A percentile compares a stretch with the other conserved stretches of the same genome.
Evolutionary conservation across 345 rosid species (phyloP).

Genomic region (Eucalyptus sp.): DNA sequence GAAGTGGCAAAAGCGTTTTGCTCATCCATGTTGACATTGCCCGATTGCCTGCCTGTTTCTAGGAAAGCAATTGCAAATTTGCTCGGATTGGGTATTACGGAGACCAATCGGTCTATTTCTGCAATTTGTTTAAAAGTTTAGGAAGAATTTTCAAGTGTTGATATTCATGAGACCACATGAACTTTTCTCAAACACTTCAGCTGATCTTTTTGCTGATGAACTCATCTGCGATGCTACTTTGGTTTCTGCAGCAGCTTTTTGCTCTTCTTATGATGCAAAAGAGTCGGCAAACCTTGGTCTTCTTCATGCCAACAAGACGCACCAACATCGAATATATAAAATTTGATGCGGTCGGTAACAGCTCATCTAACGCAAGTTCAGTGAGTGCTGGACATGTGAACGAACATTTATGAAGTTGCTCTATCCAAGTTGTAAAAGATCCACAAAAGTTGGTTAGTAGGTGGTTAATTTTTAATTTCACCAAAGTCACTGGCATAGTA

Average conservation of each 20-base stretch:
- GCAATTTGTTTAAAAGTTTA: not conserved
- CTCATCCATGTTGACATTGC: not conserved
- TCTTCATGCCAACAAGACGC: not conserved
- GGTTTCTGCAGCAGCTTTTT: not conserved
- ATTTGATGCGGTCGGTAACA: not conserved
- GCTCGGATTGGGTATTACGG: not conserved
- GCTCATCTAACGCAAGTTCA: not conserved
- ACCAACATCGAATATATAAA: not conserved
- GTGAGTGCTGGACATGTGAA: not conserved
- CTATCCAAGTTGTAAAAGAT: not conserved
- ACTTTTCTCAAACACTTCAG: not conserved
- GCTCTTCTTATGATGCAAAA: not conserved
- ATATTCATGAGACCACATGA: not conserved
- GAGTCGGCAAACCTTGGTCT: not conserved
- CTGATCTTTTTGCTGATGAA: not conserved
- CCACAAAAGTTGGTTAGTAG: not conserved
- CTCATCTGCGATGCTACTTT: not conserved
- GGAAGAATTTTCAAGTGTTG: not conserved
- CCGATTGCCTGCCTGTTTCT: not conserved
- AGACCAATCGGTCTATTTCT: not conserved
- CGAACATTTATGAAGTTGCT: not conserved
- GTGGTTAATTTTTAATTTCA: not conserved
- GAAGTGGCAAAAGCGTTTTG: not conserved
- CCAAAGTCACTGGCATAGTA: not conserved
- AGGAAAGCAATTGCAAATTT: not conserved